phyloP scores from a whole-genome alignment of 2,329 filamentous ascomycete species.

The Ampelomyces quisqualis region DNA sequence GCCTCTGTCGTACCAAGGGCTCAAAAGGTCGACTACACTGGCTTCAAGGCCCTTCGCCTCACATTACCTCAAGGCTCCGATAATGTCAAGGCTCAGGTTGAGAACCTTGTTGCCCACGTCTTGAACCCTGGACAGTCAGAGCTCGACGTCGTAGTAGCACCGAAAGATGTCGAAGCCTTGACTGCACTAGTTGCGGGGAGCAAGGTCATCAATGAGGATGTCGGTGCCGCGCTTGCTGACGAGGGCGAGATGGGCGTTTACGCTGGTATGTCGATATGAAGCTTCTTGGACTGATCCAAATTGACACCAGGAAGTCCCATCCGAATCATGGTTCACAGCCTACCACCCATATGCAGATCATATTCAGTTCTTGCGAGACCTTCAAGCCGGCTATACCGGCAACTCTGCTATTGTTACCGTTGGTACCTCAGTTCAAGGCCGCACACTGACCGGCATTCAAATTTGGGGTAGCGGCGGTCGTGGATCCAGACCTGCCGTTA shows the following conservation, averaged over 20 bases:
- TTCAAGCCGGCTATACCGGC: constrained; percentile 35
- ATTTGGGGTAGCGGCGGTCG: constrained; percentile 43
- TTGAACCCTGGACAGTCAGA: constrained; percentile 35
- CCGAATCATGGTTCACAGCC: constrained; percentile 40
- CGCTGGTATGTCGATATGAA: constrained; percentile 25
- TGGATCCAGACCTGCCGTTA: constrained; percentile 39
- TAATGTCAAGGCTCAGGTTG: constrained; percentile 31
- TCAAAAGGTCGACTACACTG: constrained; percentile 40
- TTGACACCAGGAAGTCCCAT: constrained; percentile 26
- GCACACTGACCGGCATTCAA: constrained; percentile 40
- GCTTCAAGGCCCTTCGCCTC: constrained; percentile 41
- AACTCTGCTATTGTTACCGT: constrained; percentile 39
- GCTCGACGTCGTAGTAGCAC: constrained; percentile 41
- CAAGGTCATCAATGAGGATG: constrained; percentile 37
- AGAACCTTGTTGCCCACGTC: constrained; percentile 35
- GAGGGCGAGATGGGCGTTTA: constrained; percentile 33
- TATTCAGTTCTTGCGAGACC: constrained; percentile 35
- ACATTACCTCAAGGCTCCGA: constrained; percentile 18
- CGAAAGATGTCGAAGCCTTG: constrained; percentile 35
- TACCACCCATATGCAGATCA: constrained; percentile 42
- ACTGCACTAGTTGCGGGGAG: constrained; percentile 28
- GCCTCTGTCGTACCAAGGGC: constrained; percentile 28
- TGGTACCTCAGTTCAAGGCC: constrained; percentile 37
- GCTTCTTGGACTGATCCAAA: neutral
- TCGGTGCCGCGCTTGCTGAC: constrained; percentile 36